Percentiles rank a stretch among this genome's conserved stretches.
phyloP scores from a whole-genome alignment of 2,329 filamentous ascomycete genomes.

The Myriosclerotinia curreyana region DNA sequence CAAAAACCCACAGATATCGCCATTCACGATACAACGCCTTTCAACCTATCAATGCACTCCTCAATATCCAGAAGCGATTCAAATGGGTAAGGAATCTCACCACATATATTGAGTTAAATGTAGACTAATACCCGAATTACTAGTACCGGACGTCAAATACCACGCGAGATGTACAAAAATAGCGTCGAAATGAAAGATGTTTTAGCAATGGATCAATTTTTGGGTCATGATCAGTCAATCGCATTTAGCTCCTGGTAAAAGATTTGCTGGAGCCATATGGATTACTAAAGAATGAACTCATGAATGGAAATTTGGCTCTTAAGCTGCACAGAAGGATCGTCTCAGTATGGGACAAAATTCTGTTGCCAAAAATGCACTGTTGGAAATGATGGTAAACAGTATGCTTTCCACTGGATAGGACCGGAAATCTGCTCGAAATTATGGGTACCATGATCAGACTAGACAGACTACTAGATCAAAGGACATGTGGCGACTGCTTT shows the following conservation, averaged over 20 bases:
- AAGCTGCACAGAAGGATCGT: neutral
- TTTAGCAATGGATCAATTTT: neutral
- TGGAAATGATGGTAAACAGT: neutral
- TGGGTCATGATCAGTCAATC: neutral
- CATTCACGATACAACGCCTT: neutral
- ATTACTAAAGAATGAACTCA: neutral
- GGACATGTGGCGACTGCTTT: neutral
- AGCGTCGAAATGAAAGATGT: neutral
- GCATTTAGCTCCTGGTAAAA: neutral
- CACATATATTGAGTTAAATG: neutral
- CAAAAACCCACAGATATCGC: neutral
- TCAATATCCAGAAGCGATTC: neutral
- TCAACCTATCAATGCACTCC: neutral
- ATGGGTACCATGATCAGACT: neutral
- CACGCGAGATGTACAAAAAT: neutral
- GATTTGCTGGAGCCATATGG: neutral
- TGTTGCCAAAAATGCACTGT: neutral
- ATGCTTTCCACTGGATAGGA: conserved; percentile 3
- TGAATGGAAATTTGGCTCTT: neutral
- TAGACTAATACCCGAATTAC: neutral
- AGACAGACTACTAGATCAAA: neutral
- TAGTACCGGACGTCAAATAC: neutral
- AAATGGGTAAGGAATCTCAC: neutral
- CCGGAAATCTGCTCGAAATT: neutral
- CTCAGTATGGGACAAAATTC: neutral